phyloP scores from a whole-genome alignment of 2,329 filamentous ascomycete genomes.

The Curvularia sp. region DNA sequence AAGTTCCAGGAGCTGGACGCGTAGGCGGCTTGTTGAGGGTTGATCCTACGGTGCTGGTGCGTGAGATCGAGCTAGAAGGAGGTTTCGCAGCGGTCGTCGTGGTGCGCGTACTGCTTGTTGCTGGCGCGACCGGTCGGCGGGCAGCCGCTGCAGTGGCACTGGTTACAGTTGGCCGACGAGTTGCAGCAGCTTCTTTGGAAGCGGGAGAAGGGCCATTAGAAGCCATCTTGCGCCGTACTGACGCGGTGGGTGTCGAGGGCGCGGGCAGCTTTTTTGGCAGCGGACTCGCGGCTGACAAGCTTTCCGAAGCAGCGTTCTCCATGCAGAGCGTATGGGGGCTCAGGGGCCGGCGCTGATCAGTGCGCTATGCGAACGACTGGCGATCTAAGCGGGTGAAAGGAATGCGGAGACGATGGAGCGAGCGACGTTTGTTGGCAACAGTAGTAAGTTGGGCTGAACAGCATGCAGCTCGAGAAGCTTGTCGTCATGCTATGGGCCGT shows the following conservation, averaged over 20 bases:
- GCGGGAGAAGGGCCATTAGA: constrained; percentile 37
- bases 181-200: constrained; percentile 40
- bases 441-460: neutral
- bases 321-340: constrained; percentile 9
- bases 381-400: neutral
- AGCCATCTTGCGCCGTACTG: constrained; percentile 45
- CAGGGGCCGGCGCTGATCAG: constrained; percentile 13
- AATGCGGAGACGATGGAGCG: neutral
- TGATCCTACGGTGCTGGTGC: constrained; percentile 36
- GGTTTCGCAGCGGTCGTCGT: constrained; percentile 40
- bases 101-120: constrained; percentile 30
- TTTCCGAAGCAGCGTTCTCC: constrained; percentile 15
- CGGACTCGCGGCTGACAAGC: constrained; percentile 17
- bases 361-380: neutral
- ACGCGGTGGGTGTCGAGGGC: constrained; percentile 38
- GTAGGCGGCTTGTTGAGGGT: constrained; percentile 50
- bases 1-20: constrained; percentile 40
- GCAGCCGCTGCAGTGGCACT: constrained; percentile 26
- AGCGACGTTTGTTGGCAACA: neutral
- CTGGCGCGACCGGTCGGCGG: constrained; percentile 35
- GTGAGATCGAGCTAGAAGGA: constrained; percentile 33
- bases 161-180: constrained; percentile 37
- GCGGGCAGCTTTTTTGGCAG: constrained; percentile 30
- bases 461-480: neutral
- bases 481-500: constrained; percentile 4